phyloP scores from a whole-genome alignment of 352 stramenopile species.

The Pythium brassicae region DNA sequence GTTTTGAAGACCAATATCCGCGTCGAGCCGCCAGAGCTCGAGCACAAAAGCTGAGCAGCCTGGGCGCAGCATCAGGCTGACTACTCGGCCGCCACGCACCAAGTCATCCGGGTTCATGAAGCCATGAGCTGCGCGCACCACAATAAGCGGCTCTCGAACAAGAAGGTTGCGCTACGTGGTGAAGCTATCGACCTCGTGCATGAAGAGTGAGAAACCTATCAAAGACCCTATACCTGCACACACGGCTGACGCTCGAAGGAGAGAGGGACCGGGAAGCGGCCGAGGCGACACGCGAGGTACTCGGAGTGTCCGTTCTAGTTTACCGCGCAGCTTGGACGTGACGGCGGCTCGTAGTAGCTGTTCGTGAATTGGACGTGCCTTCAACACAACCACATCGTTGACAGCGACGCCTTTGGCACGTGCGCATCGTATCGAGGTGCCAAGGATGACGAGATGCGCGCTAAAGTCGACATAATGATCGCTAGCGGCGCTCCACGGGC shows the following conservation, averaged over 20 bases:
- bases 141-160: background rate
- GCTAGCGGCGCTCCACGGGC: too few relatives aligned
- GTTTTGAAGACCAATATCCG: too few relatives aligned
- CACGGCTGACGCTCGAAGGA: background rate
- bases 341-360: background rate
- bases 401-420: background rate
- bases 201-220: background rate
- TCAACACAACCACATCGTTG: background rate
- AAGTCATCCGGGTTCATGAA: conserved; percentile 3
- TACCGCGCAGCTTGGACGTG: background rate
- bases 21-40: background rate
- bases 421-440: too few relatives aligned
- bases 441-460: too few relatives aligned
- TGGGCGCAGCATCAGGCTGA: background rate
- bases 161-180: background rate
- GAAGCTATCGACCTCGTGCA: background rate
- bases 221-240: background rate
- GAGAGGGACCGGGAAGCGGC: too few relatives aligned
- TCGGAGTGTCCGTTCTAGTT: background rate
- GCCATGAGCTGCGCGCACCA: conserved; percentile 4
- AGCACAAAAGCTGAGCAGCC: background rate
- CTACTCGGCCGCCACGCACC: too few relatives aligned
- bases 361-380: background rate
- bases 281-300: background rate
- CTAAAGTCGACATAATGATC: background rate